Base-by-base conservation (phyloP, 75 land plant genomes). In the Sequoia sempervirens region DNA sequence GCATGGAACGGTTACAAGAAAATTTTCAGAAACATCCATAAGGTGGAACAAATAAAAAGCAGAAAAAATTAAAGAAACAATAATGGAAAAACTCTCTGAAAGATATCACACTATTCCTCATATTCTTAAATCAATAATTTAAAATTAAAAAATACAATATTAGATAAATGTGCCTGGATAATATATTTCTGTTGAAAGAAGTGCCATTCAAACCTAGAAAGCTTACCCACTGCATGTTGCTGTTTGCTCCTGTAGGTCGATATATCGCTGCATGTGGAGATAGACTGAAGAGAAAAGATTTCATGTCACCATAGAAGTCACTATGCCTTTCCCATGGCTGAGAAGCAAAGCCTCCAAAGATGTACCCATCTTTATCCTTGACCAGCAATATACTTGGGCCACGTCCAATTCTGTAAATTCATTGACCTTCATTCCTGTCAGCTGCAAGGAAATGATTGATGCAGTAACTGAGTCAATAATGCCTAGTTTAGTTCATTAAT, bases 301-400 rank as follows among this genome's bases (percentile, higher is more conserved):
- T 34, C 36, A 34, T 34, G 36, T 34, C 36, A 34, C 36, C 36
- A 34, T 34, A 34, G 36, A 34, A 34, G 36, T 34, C 36, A 34
- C 36, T 34, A 0, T 34, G 0, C 36, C 36, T 0, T 34, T 34
- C 0, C 36, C 36, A 34, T 34, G 36, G 36, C 36, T 34, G 0
- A 34, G 36, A 34, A 34, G 36, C 36, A 34, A 34, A 34, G 36
- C 36, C 36, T 34, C 0, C 36, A 34, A 34, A 34, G 36, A 34
- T 34, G 72, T 85, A 88, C 47, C 98, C 99, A 79, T 90, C 95
- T 75, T 34, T 34, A 34, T 34, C 36, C 36, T 34, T 34, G 36
- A 34, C 36, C 36, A 34, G 0, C 36, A 34, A 34, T 0, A 34
- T 34, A 34, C 36, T 34, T 34, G 36, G 36, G 36, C 36, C 36